A percentile compares a stretch with the other conserved stretches of the same genome.
These are phyloP conservation scores for Babesia ovata DNA, from an alignment of 169 alveolate species.

Conservation along the genomic window DNA sequence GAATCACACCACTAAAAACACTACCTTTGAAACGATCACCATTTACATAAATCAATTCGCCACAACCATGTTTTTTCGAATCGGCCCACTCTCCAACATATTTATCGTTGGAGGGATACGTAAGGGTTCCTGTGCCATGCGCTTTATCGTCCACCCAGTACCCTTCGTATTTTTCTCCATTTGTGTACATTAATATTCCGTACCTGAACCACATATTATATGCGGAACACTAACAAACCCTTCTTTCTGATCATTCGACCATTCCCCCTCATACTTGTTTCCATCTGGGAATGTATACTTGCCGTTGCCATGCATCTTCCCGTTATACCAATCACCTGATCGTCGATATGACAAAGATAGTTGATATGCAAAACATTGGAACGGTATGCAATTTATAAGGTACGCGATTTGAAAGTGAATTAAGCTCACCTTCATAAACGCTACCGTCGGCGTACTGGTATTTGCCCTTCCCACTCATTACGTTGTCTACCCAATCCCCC, in stretches of 20 bases:
- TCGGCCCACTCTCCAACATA: constrained; percentile 94
- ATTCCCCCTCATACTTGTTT: constrained; percentile 93
- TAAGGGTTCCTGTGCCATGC: constrained; percentile 91
- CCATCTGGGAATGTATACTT: constrained; percentile 88
- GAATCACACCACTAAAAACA: neutral
- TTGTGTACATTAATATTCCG: constrained; percentile 85
- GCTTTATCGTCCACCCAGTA: constrained; percentile 91
- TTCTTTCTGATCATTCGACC: constrained; percentile 92
- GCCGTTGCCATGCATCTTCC: constrained; percentile 93
- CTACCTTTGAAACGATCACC: constrained; percentile 87
- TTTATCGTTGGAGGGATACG: constrained; percentile 87
- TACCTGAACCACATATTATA: constrained; percentile 28
- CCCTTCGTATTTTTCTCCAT: constrained; percentile 93
- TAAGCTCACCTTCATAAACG: constrained; percentile 85
- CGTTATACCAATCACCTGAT: constrained; percentile 92
- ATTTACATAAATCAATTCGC: constrained; percentile 91
- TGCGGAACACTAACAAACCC: constrained; percentile 77
- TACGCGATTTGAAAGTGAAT: neutral
- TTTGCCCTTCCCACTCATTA: constrained; percentile 92
- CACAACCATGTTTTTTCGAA: constrained; percentile 92
- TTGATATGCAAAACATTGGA: neutral
- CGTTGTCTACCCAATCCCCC: constrained; percentile 91
- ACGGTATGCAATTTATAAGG: neutral
- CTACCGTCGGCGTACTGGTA: constrained; percentile 92
- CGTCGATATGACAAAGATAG: neutral